Conservation (phyloP, 2,329 filamentous ascomycete genomes). For the Fusarium sambucinum region DNA sequence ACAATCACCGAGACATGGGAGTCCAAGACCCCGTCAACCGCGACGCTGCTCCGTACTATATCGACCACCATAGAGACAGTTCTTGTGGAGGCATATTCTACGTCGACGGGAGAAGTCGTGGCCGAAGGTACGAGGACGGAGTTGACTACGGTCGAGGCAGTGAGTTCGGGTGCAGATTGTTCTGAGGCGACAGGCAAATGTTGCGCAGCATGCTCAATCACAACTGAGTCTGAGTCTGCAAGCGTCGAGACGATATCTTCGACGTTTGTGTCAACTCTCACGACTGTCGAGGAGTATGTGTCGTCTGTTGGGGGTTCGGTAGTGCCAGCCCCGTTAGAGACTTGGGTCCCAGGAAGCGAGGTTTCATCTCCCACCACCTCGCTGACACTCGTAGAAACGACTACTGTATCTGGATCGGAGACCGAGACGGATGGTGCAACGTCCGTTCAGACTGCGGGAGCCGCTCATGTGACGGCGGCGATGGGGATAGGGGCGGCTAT, state of each 20-base stretch:
- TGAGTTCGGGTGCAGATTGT: constrained; percentile 38
- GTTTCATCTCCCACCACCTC: constrained; percentile 9
- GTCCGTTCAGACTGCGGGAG: constrained; percentile 43
- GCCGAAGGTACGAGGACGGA: constrained; percentile 39
- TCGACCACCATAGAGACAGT: constrained; percentile 42
- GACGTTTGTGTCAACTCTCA: constrained; percentile 13
- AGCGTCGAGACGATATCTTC: constrained; percentile 7
- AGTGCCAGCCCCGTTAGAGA: constrained; percentile 13
- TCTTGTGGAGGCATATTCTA: constrained; percentile 47
- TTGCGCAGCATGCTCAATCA: constrained; percentile 33
- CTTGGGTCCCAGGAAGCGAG: constrained; percentile 1
- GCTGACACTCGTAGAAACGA: constrained; percentile 11
- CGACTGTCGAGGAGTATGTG: constrained; percentile 25
- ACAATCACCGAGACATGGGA: constrained; percentile 45
- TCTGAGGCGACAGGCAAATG: constrained; percentile 29
- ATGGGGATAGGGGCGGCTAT: constrained; percentile 44
- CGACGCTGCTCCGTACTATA: constrained; percentile 37
- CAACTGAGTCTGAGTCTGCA: not conserved
- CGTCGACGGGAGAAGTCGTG: constrained; percentile 41
- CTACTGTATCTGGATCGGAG: constrained; percentile 9
- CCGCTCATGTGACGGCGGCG: constrained; percentile 36
- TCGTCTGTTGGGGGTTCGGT: constrained; percentile 32
- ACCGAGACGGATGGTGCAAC: constrained; percentile 25
- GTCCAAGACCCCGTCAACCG: constrained; percentile 33
- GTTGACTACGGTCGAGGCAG: constrained; percentile 37